phyloP scores from a whole-genome alignment of 2,329 filamentous ascomycete genomes.

The Plenodomus tracheiphilus region DNA sequence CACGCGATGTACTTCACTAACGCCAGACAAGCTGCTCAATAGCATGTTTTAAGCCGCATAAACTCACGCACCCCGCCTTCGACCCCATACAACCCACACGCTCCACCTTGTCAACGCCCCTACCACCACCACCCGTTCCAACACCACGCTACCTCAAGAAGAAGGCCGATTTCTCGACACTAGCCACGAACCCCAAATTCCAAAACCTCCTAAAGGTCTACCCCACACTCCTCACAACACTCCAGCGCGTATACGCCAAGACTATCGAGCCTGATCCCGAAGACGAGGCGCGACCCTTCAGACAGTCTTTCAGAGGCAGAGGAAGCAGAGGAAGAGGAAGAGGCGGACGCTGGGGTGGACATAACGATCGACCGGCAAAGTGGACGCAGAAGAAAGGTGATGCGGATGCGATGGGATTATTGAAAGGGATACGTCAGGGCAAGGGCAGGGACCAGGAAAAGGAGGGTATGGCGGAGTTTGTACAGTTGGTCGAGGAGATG shows the following conservation, averaged over 20 bases:
- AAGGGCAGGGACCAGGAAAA: constrained; percentile 35
- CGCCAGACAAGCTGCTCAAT: constrained; percentile 35
- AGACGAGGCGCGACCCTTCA: constrained; percentile 20
- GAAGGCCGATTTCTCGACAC: constrained; percentile 36
- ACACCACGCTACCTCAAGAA: constrained; percentile 35
- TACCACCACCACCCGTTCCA: constrained; percentile 32
- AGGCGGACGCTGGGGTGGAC: constrained; percentile 20
- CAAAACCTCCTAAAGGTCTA: constrained; percentile 31
- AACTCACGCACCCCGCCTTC: constrained; percentile 22
- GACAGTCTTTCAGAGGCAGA: constrained; percentile 19
- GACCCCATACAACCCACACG: constrained; percentile 5
- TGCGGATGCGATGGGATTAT: constrained; percentile 31
- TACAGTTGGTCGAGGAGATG: constrained; percentile 29
- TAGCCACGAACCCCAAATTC: constrained; percentile 33
- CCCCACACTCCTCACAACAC: constrained; percentile 24
- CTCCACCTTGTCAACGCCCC: constrained; percentile 16
- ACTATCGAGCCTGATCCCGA: constrained; percentile 39
- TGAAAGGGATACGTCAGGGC: constrained; percentile 31
- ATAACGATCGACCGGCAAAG: constrained; percentile 11
- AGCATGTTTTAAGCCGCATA: constrained; percentile 37
- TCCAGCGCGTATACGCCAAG: constrained; percentile 39
- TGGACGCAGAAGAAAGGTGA: constrained; percentile 40
- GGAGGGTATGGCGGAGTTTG: constrained; percentile 49
- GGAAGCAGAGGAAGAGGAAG: constrained; percentile 19
- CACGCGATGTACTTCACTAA: not conserved